Conservation (phyloP, 345 rosid genomes). For the Syzygium grande region DNA sequence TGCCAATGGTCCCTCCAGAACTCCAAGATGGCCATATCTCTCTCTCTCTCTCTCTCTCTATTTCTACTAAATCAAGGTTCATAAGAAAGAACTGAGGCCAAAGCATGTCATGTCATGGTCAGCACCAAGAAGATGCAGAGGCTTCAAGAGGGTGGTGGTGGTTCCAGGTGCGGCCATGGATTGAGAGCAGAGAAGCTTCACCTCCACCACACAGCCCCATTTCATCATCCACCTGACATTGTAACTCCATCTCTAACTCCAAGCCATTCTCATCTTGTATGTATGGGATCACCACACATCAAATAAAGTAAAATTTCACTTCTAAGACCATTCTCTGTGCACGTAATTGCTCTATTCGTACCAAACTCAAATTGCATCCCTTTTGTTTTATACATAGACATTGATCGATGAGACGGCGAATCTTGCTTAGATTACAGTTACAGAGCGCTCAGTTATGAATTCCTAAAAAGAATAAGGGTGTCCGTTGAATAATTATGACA, state of each 20-base stretch:
- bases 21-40: not conserved
- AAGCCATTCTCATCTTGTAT: not conserved
- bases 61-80: not conserved
- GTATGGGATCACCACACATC: not conserved
- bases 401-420: not conserved
- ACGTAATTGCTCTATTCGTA: not conserved
- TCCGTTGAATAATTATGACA: no score
- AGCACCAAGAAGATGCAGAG: not conserved
- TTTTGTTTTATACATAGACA: not conserved
- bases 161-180: not conserved
- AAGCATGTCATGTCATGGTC: not conserved
- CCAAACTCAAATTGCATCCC: not conserved
- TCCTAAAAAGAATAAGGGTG: not conserved
- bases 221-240: not conserved
- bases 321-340: not conserved
- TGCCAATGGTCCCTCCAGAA: not conserved
- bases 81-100: not conserved
- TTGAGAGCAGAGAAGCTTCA: not conserved
- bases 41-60: not conserved
- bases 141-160: not conserved
- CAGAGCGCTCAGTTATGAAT: not conserved
- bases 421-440: rapidly evolving
- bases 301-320: no score
- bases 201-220: not conserved
- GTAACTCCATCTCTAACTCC: not conserved